Evolutionary conservation across 176 grass and related monocot genomes (phyloP), one percentile per base, ranked within the genome.

Genomic region (Lolium rigidum): DNA sequence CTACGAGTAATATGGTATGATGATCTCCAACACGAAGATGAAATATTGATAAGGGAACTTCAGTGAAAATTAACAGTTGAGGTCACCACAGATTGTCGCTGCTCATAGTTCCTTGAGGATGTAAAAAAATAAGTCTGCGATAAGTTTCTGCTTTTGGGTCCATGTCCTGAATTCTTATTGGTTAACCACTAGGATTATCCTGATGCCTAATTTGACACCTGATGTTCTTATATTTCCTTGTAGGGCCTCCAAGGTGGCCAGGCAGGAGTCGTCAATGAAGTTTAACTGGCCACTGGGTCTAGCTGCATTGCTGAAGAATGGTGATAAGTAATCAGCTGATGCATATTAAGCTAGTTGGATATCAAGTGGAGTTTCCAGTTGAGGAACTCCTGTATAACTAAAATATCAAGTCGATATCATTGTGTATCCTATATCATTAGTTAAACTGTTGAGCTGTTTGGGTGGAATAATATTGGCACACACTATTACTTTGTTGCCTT

Each of bases 211-310:
- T 11, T 70, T 84, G 18, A 80, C 7, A 24, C 44, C 24, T 28
- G 6, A 10, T 70, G 9, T 17, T 77, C 22, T 84, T 20, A 35
- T 79, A 0, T 89, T 50, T 74, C 74, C 22, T 73, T 83, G 92
- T 84, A 98, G 93, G 79, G 83, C 93, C 51, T 95, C 91, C 0
- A 94, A 94, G 77, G 75, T 46, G 15, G 70, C 88, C 16, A 86
- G 85, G 63, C 89, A 90, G 69, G 89, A 94, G 79, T 69, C 49
- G 28, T 46, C 90, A 11, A 73, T 67, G 18, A 90, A 68, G 57
- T 92, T 93, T 31, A 91, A 90, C 49, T 98, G 84, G 95, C 86
- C 86, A 4, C 24, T 98, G 70, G 95, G 95, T 49, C 76, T 95
- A 81, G 91, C 93, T 54, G 87, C 89, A 37, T 25, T 98, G 79